phyloP scores from a whole-genome alignment of 345 rosid genomes.

The Pugionium dolabratum region DNA sequence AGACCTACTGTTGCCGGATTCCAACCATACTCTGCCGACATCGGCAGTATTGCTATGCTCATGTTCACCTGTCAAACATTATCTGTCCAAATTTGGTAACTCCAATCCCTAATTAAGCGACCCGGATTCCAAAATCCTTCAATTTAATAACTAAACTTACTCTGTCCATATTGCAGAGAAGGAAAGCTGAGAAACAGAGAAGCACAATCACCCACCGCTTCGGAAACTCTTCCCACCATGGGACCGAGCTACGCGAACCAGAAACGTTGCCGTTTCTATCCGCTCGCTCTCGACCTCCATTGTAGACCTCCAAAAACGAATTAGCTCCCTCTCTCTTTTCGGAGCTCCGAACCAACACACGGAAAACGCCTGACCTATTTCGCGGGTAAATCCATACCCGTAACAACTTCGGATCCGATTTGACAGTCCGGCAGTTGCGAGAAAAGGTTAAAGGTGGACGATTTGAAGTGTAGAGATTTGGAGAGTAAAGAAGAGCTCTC shows the following conservation, averaged over 20 bases:
- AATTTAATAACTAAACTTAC: constrained; percentile 43
- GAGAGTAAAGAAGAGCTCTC: constrained; percentile 57
- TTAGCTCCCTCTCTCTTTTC: constrained; percentile 37
- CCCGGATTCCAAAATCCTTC: neutral
- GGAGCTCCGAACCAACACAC: constrained; percentile 51
- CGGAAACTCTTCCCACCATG: constrained; percentile 91
- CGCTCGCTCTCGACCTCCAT: constrained; percentile 5
- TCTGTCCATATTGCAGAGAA: constrained; percentile 92
- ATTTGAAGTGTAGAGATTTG: constrained; percentile 44
- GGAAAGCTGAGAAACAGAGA: constrained; percentile 82
- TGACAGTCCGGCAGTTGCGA: constrained; percentile 27
- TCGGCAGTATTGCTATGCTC: constrained; percentile 99
- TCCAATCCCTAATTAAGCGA: constrained; percentile 21
- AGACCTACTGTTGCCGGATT: constrained; percentile 84
- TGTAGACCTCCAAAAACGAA: constrained; percentile 45
- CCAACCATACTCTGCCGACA: constrained; percentile 93
- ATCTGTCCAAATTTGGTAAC: constrained; percentile 32
- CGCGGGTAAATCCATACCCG: constrained; percentile 37
- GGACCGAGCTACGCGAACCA: constrained; percentile 35
- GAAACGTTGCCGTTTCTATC: constrained; percentile 37
- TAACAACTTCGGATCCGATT: constrained; percentile 33
- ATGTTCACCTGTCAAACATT: constrained; percentile 76
- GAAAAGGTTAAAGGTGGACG: constrained; percentile 35
- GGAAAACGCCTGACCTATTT: constrained; percentile 39
- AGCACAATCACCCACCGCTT: constrained; percentile 88